Evolutionary conservation across 1,284 basidiomycete genomes (phyloP), one percentile per base, ranked within the genome.

Genomic region (Volvariella surrecta): DNA sequence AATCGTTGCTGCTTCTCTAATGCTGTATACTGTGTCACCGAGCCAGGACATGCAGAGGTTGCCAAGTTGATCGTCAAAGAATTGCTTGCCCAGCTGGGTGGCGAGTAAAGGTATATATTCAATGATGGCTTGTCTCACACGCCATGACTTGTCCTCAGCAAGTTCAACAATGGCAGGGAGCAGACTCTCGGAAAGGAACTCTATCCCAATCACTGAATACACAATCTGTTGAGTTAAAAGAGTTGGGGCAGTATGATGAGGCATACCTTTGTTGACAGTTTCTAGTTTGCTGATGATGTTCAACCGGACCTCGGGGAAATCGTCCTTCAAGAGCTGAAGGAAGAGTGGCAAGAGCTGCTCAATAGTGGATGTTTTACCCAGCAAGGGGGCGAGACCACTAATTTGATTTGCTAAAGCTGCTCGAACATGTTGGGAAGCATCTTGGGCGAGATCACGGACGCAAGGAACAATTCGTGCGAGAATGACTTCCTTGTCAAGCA

Each of bases 231-330:
- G 42, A 48, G 34, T 19, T 21, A 4, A 17, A 15, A 34, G 11
- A 43, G 15, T 31, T 19, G 3, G 43, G 15, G 38, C 37, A 30
- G 11, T 42, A 10, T 39, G 4, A 28, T 48, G 19, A 21, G 44
- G 66, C 81, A 45, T 56, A 93, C 91, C 91, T 48, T 79, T 73
- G 61, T 99, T 96, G 53, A 99, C 95, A 45, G 87, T 88, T 66
- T 99, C 96, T 40, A 99, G 77, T 66, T 99, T 99, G 67, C 93
- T 94, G 67, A 99, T 99, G 57, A 99, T 90, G 65, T 99, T 98
- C 52, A 99, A 69, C 50, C 96, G 79, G 28, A 99, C 96, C 57
- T 99, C 96, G 10, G 94, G 91, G 72, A 98, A 99, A 58, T 99
- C 96, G 59, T 99, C 96, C 69, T 99, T 99, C 49, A 99, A 73